Conservation (phyloP, 225 moss, liverwort and hornwort species). For the Physcomitrium patens region DNA sequence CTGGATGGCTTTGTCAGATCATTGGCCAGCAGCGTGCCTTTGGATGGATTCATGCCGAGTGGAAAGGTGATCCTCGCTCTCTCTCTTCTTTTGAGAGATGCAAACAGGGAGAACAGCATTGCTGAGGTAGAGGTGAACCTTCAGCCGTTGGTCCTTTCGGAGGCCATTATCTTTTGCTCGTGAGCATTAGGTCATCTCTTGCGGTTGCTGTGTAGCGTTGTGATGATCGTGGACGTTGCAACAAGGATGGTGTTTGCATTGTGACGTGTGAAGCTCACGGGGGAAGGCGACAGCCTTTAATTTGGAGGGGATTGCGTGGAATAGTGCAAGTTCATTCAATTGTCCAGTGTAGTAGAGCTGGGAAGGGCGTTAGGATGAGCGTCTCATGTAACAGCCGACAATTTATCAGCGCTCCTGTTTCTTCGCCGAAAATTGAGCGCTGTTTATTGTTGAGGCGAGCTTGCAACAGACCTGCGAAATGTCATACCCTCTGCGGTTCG, state of each 20-base stretch:
- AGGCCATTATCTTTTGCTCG: too few relatives aligned
- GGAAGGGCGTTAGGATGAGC: slow-evolving; percentile 37
- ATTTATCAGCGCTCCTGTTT: slow-evolving; percentile 19
- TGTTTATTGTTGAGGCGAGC: slow-evolving; percentile 21
- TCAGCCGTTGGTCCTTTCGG: too few relatives aligned
- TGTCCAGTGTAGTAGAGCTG: slow-evolving; percentile 20
- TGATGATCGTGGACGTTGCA: background rate
- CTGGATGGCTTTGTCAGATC: too few relatives aligned
- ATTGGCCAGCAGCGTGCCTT: too few relatives aligned
- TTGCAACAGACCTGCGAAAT: slow-evolving; percentile 5
- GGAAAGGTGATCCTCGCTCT: too few relatives aligned
- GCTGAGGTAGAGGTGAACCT: too few relatives aligned
- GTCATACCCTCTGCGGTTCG: background rate
- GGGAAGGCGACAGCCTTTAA: background rate
- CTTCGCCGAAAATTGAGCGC: slow-evolving; percentile 20
- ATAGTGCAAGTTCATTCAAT: background rate
- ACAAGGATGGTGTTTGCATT: background rate
- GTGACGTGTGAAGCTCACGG: slow-evolving; percentile 20
- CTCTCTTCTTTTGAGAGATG: too few relatives aligned
- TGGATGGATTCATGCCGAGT: too few relatives aligned
- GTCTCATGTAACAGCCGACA: slow-evolving; percentile 28
- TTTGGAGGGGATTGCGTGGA: slow-evolving; percentile 4
- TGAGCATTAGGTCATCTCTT: slow-evolving; percentile 3
- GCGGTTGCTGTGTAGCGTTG: background rate
- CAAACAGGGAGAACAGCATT: too few relatives aligned